Conservation (phyloP, 2,329 filamentous ascomycete species). For the Tetracladium maxilliforme region DNA sequence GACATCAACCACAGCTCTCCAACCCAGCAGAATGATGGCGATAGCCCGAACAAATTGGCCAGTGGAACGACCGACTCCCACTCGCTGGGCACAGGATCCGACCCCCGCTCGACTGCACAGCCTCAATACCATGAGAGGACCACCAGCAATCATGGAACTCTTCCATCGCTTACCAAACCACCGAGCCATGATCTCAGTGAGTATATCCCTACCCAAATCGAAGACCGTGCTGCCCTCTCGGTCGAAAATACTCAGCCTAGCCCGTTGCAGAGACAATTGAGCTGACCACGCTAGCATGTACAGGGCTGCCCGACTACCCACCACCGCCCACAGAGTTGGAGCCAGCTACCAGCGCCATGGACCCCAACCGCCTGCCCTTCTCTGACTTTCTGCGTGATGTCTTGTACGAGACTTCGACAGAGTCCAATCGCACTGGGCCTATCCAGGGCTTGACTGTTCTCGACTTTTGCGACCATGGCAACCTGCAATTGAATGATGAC, state of each 20-base stretch:
- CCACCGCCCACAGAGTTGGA: too few species aligned
- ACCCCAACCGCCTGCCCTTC: conserved; percentile 24
- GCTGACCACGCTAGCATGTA: too few species aligned
- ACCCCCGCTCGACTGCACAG: too few species aligned
- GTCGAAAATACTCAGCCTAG: too few species aligned
- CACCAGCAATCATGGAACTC: neutral
- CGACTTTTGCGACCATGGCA: conserved; percentile 33
- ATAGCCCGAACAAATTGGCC: too few species aligned
- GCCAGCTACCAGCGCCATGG: conserved; percentile 4
- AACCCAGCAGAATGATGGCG: too few species aligned
- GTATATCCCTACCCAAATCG: neutral
- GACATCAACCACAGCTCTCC: too few species aligned
- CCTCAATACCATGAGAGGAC: neutral
- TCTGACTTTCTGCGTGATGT: conserved; percentile 35
- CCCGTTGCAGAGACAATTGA: too few species aligned
- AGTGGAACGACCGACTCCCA: too few species aligned
- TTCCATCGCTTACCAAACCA: neutral
- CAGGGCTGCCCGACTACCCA: neutral
- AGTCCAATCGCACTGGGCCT: conserved; percentile 19
- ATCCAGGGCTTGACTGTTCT: conserved; percentile 27
- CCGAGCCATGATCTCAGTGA: neutral
- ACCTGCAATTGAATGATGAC: conserved; percentile 33
- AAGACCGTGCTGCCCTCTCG: neutral
- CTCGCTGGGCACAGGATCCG: too few species aligned
- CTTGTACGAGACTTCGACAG: conserved; percentile 28